A percentile compares a stretch with the other conserved stretches of the same genome.
These are phyloP conservation scores for Paragyromitra xinjiangensis DNA, from an alignment of 495 filamentous ascomycete genomes.

Conservation along the genomic window DNA sequence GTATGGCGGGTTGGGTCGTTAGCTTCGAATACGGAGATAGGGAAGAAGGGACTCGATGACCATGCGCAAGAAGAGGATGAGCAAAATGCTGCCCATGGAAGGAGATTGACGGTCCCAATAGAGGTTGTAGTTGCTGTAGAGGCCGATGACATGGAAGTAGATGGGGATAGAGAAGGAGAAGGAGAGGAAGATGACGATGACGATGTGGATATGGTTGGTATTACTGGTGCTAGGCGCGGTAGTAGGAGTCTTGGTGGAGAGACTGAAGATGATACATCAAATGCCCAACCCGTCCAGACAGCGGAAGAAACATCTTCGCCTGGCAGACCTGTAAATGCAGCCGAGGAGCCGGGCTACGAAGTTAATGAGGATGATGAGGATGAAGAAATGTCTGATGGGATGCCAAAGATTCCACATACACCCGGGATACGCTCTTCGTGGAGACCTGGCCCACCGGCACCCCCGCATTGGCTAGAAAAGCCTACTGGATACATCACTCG, in stretches of 20 bases:
- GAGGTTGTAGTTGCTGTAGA: slow-evolving; percentile 61
- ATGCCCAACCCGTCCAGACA: slow-evolving; percentile 12
- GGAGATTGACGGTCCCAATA: slow-evolving; percentile 51
- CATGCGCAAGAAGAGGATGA: slow-evolving; percentile 67
- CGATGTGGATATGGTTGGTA: slow-evolving; percentile 66
- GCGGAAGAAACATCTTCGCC: slow-evolving; percentile 11
- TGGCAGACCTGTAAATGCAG: background rate
- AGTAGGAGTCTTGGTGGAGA: slow-evolving; percentile 20
- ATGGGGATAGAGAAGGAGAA: slow-evolving; percentile 61
- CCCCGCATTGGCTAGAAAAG: slow-evolving; percentile 85
- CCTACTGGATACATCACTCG: slow-evolving; percentile 69
- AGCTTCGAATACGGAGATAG: slow-evolving; percentile 83
- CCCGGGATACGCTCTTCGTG: slow-evolving; percentile 48
- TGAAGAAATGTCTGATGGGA: slow-evolving; percentile 15
- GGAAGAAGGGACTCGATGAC: slow-evolving; percentile 87
- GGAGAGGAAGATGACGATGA: slow-evolving; percentile 63
- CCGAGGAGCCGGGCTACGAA: slow-evolving; percentile 25
- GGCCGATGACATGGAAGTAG: slow-evolving; percentile 64
- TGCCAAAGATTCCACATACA: slow-evolving; percentile 53
- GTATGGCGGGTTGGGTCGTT: slow-evolving; percentile 86
- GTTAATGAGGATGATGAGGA: slow-evolving; percentile 39
- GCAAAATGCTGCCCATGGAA: slow-evolving; percentile 5
- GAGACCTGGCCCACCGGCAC: slow-evolving; percentile 61
- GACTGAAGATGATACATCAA: slow-evolving; percentile 24
- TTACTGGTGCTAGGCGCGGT: slow-evolving; percentile 20